Evolutionary conservation across 2,329 filamentous ascomycete species (phyloP).

Genomic region (Penicillium vulpinum): DNA sequence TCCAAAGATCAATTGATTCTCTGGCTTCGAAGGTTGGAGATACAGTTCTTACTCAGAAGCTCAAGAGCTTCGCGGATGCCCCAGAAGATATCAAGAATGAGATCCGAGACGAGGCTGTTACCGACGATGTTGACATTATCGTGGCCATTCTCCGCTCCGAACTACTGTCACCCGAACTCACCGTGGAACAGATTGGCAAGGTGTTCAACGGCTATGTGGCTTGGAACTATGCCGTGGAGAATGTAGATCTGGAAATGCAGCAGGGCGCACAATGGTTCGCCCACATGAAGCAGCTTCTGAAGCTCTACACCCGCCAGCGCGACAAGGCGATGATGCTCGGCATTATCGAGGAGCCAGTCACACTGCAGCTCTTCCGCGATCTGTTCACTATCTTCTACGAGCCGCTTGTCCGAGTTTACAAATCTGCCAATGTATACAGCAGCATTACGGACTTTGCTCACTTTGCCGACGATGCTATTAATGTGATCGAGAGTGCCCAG

Average conservation of each 20-base stretch:
- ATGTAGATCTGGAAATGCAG: constrained; percentile 79
- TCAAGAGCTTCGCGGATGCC: constrained; percentile 75
- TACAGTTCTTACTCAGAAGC: constrained; percentile 72
- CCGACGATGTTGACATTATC: constrained; percentile 78
- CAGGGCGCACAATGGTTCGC: constrained; percentile 91
- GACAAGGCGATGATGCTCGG: constrained; percentile 98
- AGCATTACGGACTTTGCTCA: constrained; percentile 94
- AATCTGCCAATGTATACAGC: constrained; percentile 96
- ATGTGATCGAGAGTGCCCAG: constrained; percentile 69
- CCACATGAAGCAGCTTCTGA: constrained; percentile 89
- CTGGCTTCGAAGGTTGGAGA: constrained; percentile 79
- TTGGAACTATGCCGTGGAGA: constrained; percentile 92
- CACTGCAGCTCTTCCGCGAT: constrained; percentile 90
- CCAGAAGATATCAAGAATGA: constrained; percentile 72
- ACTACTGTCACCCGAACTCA: constrained; percentile 69
- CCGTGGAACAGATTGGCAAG: constrained; percentile 72
- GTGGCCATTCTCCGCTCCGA: constrained; percentile 83
- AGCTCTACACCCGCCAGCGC: constrained; percentile 83
- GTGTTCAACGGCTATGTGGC: constrained; percentile 95
- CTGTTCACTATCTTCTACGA: constrained; percentile 99
- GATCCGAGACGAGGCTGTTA: constrained; percentile 71
- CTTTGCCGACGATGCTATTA: constrained; percentile 91
- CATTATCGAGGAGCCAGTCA: constrained; percentile 95
- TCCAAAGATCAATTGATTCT: constrained; percentile 82
- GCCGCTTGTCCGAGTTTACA: constrained; percentile 93